phyloP scores from a whole-genome alignment of 805 yeast genomes.

The Aciculoconidium aculeatum region DNA sequence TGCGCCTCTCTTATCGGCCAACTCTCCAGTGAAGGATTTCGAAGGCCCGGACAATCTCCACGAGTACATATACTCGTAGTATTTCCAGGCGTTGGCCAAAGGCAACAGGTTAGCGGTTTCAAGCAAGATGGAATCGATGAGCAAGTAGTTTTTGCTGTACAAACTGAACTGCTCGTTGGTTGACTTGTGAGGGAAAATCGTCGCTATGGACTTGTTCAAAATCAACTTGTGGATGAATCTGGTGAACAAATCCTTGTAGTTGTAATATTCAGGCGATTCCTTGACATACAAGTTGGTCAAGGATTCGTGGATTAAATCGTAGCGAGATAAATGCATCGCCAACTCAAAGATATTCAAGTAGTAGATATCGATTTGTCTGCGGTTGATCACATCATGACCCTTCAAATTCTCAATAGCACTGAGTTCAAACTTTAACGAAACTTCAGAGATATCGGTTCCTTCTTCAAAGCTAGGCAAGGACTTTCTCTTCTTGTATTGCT shows the following conservation, averaged over 20 bases:
- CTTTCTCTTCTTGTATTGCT: slow-evolving; percentile 6
- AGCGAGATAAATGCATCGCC: slow-evolving; percentile 17
- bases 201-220: slow-evolving; percentile 15
- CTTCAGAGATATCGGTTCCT: slow-evolving; percentile 5
- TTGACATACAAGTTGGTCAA: slow-evolving; percentile 11
- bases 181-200: slow-evolving; percentile 17
- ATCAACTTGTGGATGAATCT: slow-evolving; percentile 23
- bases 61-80: slow-evolving; percentile 33
- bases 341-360: slow-evolving; percentile 21
- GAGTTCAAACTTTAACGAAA: slow-evolving; percentile 22
- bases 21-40: slow-evolving; percentile 7
- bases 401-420: slow-evolving; percentile 19
- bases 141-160: slow-evolving; percentile 19
- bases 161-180: too few relatives aligned
- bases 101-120: slow-evolving; percentile 26
- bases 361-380: slow-evolving; percentile 10
- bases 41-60: slow-evolving; percentile 34
- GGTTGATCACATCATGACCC: too few relatives aligned
- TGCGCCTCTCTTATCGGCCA: slow-evolving; percentile 39
- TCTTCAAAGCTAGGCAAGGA: slow-evolving; percentile 2
- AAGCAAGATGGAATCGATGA: slow-evolving; percentile 29
- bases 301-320: slow-evolving; percentile 15
- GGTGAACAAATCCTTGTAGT: slow-evolving; percentile 15
- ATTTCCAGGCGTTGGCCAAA: slow-evolving; percentile 24
- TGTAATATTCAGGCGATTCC: slow-evolving; percentile 3